These are phyloP conservation scores for Mortierella sp. DNA, from an alignment of 371 early-diverging fungal genomes.

Conservation along the genomic window DNA sequence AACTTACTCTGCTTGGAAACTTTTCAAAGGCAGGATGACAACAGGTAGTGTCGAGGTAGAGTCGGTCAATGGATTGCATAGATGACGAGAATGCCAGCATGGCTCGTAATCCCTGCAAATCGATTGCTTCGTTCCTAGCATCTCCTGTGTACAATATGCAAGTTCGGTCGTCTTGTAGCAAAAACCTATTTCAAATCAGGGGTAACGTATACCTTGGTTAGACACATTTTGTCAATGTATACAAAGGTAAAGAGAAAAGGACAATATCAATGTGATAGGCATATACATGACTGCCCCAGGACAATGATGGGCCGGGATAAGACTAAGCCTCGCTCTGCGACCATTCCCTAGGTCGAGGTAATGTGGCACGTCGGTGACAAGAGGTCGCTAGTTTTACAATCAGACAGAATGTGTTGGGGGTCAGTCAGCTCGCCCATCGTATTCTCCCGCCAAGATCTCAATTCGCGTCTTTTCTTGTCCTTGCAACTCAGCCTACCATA, in stretches of 20 bases:
- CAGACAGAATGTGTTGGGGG: background rate
- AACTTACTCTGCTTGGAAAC: conserved; percentile 56
- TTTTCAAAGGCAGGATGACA: conserved; percentile 46
- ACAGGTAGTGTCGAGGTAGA: conserved; percentile 64
- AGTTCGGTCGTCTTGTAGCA: conserved; percentile 60
- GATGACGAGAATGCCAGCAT: conserved; percentile 38
- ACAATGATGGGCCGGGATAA: conserved; percentile 63
- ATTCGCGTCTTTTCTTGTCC: background rate
- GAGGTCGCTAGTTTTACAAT: conserved; percentile 21
- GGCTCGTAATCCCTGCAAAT: conserved; percentile 32
- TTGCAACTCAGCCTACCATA: conserved; percentile 8
- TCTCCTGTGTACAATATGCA: conserved; percentile 63
- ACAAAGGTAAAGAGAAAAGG: too few relatives aligned
- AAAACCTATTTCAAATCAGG: conserved; percentile 28
- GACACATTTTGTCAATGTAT: background rate
- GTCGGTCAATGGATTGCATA: conserved; percentile 43
- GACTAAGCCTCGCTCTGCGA: conserved; percentile 40
- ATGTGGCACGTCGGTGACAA: conserved; percentile 30
- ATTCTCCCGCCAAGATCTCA: background rate
- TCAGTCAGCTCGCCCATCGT: background rate
- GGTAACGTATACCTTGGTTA: background rate
- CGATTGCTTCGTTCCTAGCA: conserved; percentile 57
- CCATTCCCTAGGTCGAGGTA: conserved; percentile 53
- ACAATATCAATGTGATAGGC: background rate
- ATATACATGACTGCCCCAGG: conserved; percentile 64